Base-by-base conservation (phyloP, 768 basidiomycete species). In the Russula brevipes region DNA sequence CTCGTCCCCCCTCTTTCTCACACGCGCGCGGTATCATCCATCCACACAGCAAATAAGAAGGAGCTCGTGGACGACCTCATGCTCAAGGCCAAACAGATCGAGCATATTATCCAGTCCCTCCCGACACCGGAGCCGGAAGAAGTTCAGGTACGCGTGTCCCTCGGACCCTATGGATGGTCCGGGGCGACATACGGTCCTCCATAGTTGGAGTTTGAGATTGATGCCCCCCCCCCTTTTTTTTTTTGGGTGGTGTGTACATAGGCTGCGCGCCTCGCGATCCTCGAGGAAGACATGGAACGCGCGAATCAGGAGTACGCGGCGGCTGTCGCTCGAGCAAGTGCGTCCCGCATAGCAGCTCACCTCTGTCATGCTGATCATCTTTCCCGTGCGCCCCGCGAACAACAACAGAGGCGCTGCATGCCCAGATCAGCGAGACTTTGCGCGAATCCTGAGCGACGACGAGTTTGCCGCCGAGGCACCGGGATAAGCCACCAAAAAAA, bases 41-140 rank as follows among this genome's bases (percentile, higher is more conserved):
- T 2, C 44, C 12, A 6, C 50, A 35, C 70, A 94, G 93, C 85
- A 11, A 94, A 91, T 76, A 84, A 88, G 73, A 87, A 83, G 66
- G 92, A 95, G 72, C 84, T 95, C 24, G 90, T 93, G 5, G 76
- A 81, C 16, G 93, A 95, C 70, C 78, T 96, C 45, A 81, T 94
- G 45, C 80, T 85, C 44, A 94, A 95, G 70, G 91, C 91, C 14
- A 95, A 95, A 70, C 91, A 94, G 72, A 83, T 96, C 46, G 89
- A 95, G 69, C 87, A 84, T 69, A 81, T 95, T 53, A 90, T 96
- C 55, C 82, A 88, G 54, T 86, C 85, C 0, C 74, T 96, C 14
- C 92, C 91, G 0, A 84, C 83, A 44, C 87, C 88, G 2, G 91
- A 93, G 71, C 80, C 85, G 2, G 89, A 91, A 70, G 87, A 89